Conservation (phyloP, 2,329 filamentous ascomycete genomes). For the Malbranchea zuffiana region DNA sequence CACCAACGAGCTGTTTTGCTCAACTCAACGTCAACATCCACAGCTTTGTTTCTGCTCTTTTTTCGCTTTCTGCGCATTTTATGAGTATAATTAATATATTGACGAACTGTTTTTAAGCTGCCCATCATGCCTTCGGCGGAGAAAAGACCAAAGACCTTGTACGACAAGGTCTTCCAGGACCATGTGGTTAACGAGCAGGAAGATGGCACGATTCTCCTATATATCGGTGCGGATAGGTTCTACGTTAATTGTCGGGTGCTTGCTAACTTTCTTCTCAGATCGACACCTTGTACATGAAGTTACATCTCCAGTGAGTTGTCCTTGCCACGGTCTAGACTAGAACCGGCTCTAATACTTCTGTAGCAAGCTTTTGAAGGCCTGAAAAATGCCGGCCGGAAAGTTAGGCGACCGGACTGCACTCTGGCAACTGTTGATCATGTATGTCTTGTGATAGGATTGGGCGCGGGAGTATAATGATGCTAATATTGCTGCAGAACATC, state of each 20-base stretch:
- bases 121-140: constrained; percentile 63
- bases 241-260: not conserved
- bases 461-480: not conserved
- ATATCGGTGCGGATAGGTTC: constrained; percentile 57
- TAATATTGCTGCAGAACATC: constrained; percentile 56
- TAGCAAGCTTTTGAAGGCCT: constrained; percentile 96
- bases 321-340: constrained; percentile 14
- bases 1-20: not conserved
- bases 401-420: constrained; percentile 91
- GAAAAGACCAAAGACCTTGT: constrained; percentile 68
- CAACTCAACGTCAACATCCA: not conserved
- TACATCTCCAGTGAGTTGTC: constrained; percentile 68
- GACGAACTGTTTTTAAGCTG: not conserved
- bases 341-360: constrained; percentile 12
- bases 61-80: no score
- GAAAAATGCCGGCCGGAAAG: constrained; percentile 73
- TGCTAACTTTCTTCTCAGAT: constrained; percentile 44
- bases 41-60: not conserved
- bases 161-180: constrained; percentile 93
- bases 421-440: constrained; percentile 94
- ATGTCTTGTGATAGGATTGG: constrained; percentile 22
- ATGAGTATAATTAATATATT: not conserved
- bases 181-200: constrained; percentile 93
- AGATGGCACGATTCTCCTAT: constrained; percentile 83
- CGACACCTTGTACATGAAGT: constrained; percentile 97